Conservation (phyloP, 192 early-diverging fungal genomes). For the Coemansia umbellata region DNA sequence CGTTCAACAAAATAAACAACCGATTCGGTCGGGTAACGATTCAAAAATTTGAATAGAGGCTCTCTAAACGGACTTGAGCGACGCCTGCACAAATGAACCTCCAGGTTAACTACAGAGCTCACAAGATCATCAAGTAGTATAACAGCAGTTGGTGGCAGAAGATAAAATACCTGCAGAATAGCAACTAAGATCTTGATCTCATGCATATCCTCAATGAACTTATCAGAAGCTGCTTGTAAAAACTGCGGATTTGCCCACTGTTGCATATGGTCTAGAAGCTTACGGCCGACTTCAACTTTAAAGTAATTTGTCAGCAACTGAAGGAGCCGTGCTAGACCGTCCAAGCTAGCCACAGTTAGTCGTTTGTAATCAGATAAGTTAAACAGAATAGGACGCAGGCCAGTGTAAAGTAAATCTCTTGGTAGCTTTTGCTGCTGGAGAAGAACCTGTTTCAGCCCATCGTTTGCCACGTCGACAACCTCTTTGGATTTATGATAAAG, state of each 20-base stretch:
- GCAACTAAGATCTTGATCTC: constrained; percentile 93
- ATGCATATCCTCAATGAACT: constrained; percentile 84
- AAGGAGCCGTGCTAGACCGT: constrained; percentile 88
- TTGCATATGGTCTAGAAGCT: constrained; percentile 92
- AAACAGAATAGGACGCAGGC: constrained; percentile 92
- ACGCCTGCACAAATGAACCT: constrained; percentile 72
- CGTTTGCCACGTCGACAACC: constrained; percentile 91
- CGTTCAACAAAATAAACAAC: constrained; percentile 79
- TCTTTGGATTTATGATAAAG: constrained; percentile 92
- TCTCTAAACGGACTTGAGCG: constrained; percentile 90
- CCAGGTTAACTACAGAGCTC: constrained; percentile 81
- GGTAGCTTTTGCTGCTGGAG: constrained; percentile 71
- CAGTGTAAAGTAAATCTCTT: constrained; percentile 90
- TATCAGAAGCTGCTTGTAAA: constrained; percentile 73
- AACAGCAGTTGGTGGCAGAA: constrained; percentile 86
- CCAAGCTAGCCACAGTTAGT: constrained; percentile 87
- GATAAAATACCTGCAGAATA: constrained; percentile 89
- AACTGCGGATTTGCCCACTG: constrained; percentile 88
- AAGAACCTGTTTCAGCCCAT: constrained; percentile 75
- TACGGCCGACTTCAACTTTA: constrained; percentile 97
- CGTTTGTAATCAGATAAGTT: constrained; percentile 94
- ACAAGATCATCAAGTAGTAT: constrained; percentile 92
- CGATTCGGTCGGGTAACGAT: constrained; percentile 81
- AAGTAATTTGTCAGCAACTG: constrained; percentile 97
- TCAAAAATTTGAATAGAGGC: constrained; percentile 87